These are phyloP conservation scores for Salvia splendens DNA, from an alignment of 257 asterid genomes.

Conservation along the genomic window DNA sequence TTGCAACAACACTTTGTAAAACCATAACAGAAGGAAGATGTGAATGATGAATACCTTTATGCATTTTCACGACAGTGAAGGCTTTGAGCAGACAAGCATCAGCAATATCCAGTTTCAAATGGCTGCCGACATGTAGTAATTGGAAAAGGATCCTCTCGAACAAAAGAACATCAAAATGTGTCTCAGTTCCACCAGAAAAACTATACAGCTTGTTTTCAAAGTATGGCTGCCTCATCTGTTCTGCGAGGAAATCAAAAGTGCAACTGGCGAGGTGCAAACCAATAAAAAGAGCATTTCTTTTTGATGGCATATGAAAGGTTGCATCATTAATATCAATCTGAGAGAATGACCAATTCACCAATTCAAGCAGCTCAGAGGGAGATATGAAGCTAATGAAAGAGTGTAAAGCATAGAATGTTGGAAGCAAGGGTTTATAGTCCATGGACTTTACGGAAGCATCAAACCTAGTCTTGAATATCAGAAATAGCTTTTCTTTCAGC, in stretches of 20 bases:
- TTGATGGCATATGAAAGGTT: conserved; percentile 37
- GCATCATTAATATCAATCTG: conserved; percentile 46
- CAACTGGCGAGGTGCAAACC: conserved; percentile 64
- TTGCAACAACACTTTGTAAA: conserved; percentile 58
- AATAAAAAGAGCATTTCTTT: conserved; percentile 48
- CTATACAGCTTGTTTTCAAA: conserved; percentile 30
- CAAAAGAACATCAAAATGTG: conserved; percentile 42
- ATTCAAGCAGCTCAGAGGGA: conserved; percentile 58
- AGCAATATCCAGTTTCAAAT: conserved; percentile 58
- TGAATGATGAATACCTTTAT: conserved; percentile 40
- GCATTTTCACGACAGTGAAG: conserved; percentile 53
- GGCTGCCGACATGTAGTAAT: conserved; percentile 49
- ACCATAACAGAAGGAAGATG: conserved; percentile 49
- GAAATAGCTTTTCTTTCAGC: conserved; percentile 54
- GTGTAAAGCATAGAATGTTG: conserved; percentile 52
- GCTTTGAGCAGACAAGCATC: conserved; percentile 76
- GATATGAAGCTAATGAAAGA: conserved; percentile 44
- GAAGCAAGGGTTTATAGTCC: conserved; percentile 54
- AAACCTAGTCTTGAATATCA: conserved; percentile 59
- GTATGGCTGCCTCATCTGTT: conserved; percentile 41
- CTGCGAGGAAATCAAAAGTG: conserved; percentile 56
- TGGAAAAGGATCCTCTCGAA: conserved; percentile 54
- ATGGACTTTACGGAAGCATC: conserved; percentile 48
- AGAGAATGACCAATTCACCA: conserved; percentile 70
- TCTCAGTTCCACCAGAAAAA: conserved; percentile 40